A percentile compares a stretch with the other conserved stretches of the same genome.
These are phyloP conservation scores for Aspergillus ruber DNA, from an alignment of 2,329 filamentous ascomycete species.

Conservation along the genomic window DNA sequence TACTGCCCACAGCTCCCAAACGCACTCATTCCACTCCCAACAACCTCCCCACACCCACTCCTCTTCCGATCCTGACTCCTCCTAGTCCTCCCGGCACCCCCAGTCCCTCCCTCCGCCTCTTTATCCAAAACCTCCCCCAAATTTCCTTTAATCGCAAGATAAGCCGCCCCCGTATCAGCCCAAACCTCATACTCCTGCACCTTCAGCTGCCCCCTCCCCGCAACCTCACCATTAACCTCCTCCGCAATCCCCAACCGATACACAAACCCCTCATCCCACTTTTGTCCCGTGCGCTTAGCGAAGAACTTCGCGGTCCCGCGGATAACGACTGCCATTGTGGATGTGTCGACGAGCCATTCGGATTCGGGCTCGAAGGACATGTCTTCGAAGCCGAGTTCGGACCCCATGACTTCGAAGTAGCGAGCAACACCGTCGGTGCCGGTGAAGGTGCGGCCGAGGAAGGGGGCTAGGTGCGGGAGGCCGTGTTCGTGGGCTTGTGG, in stretches of 20 bases:
- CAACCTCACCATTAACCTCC: constrained; percentile 10
- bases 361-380: constrained; percentile 32
- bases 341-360: constrained; percentile 33
- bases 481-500: constrained; percentile 35
- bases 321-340: constrained; percentile 25
- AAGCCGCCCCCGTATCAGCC: constrained; percentile 41
- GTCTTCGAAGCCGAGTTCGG: constrained; percentile 25
- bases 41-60: constrained; percentile 8
- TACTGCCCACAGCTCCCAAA: constrained; percentile 14
- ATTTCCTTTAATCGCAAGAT: constrained; percentile 29
- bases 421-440: constrained; percentile 26
- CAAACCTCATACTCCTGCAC: constrained; percentile 38
- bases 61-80: constrained; percentile 5
- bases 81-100: constrained; percentile 4
- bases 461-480: constrained; percentile 34
- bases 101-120: background rate
- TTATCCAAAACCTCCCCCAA: constrained; percentile 11
- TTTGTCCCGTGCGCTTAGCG: constrained; percentile 28
- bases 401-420: constrained; percentile 32
- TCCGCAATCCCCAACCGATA: constrained; percentile 33
- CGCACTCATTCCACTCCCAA: constrained; percentile 15
- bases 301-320: constrained; percentile 29
- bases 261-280: constrained; percentile 37
- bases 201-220: constrained; percentile 14
- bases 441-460: constrained; percentile 36